Evolutionary conservation across 768 basidiomycete species (phyloP), one percentile per base, ranked within the genome.

Genomic region (Sistotremastrum niveocremeum): DNA sequence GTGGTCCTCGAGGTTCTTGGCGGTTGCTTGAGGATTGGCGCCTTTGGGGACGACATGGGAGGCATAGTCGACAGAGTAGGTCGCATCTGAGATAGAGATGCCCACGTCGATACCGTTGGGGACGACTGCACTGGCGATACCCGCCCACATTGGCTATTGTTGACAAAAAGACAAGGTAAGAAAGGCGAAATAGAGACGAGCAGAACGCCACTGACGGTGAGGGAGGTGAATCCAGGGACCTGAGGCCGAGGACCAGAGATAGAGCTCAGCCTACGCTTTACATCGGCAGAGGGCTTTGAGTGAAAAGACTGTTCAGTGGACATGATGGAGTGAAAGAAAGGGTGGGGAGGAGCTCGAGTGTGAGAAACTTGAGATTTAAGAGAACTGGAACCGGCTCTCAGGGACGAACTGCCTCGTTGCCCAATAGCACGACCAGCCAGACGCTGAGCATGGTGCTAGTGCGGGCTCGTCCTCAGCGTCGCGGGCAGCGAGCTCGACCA

Each of bases 61-160:
- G 12, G 78, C 63, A 54, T 77, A 88, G 60, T 88, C 85, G 51
- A 84, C 84, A 63, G 71, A 78, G 60, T 89, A 89, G 58, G 87
- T 83, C 10, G 81, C 84, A 60, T 89, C 86, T 57, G 88, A 85
- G 41, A 88, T 69, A 47, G 84, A 83, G 57, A 87, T 69, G 37
- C 84, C 80, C 57, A 89, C 64, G 62, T 87, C 83, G 48, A 72
- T 77, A 46, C 72, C 74, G 56, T 76, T 74, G 57, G 77, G 71
- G 57, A 78, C 59, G 41, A 76, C 58, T 28, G 64, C 65, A 37
- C 82, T 83, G 3, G 84, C 79, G 42, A 87, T 70, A 55, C 83
- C 86, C 50, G 79, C 83, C 84, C 85, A 89, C 85, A 89, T 86
- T 20, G 85, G 82, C 85, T 88, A 57, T 9, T 35, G 57, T 36